phyloP scores from a whole-genome alignment of 2,329 filamentous ascomycete species.

The Ceratocystiopsis sp. region DNA sequence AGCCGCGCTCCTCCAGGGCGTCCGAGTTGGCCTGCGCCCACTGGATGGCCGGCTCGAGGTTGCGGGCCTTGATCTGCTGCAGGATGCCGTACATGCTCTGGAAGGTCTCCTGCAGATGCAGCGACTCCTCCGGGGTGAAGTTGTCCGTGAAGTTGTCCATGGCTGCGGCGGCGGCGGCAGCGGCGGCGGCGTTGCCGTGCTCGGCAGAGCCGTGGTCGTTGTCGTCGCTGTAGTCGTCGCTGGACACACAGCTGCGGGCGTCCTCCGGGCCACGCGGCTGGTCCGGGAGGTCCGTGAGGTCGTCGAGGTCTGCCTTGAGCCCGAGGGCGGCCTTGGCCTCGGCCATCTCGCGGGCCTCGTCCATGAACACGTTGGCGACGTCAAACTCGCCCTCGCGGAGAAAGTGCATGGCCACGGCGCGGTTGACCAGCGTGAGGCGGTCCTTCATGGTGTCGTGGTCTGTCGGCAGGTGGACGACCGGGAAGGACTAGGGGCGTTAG shows the following conservation, averaged over 20 bases:
- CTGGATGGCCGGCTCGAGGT: constrained; percentile 67
- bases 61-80: constrained; percentile 53
- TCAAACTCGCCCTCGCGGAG: constrained; percentile 85
- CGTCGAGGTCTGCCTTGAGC: no score
- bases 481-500: constrained; percentile 15
- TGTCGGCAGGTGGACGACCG: constrained; percentile 47
- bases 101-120: constrained; percentile 64
- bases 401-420: constrained; percentile 91
- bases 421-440: constrained; percentile 65
- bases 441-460: constrained; percentile 67
- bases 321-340: constrained; percentile 4
- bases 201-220: constrained; percentile 1
- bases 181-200: constrained; percentile 13
- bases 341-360: constrained; percentile 34
- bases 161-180: no score
- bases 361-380: constrained; percentile 71
- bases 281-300: neutral
- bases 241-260: constrained; percentile 14
- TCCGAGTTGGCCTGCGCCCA: constrained; percentile 64
- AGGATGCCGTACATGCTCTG: constrained; percentile 83
- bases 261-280: constrained; percentile 10
- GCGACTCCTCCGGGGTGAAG: constrained; percentile 38
- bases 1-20: constrained; percentile 63
- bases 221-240: constrained; percentile 12
- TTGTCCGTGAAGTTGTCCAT: constrained; percentile 9